These are phyloP conservation scores for Ustilago loliicola DNA, from an alignment of 1,284 basidiomycete genomes.

Conservation along the genomic window DNA sequence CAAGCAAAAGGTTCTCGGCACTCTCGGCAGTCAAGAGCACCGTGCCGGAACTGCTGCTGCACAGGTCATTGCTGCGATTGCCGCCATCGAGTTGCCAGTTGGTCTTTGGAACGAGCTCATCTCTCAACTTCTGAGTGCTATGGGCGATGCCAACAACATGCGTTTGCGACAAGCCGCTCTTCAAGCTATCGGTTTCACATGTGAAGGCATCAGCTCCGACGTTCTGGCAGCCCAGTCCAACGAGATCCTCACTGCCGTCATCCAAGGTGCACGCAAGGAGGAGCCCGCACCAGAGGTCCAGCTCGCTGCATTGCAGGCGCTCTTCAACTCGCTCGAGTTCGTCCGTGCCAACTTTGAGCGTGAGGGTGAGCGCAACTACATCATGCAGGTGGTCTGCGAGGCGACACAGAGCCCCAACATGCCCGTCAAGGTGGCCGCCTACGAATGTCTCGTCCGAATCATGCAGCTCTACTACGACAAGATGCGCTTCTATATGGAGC, in stretches of 20 bases:
- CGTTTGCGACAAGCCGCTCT: constrained; percentile 89
- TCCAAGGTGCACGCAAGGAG: constrained; percentile 96
- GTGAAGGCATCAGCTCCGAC: constrained; percentile 84
- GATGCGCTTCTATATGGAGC: constrained; percentile 99
- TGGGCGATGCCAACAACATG: constrained; percentile 82
- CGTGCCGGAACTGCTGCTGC: constrained; percentile 89
- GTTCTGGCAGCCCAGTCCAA: constrained; percentile 90
- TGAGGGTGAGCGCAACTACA: constrained; percentile 94
- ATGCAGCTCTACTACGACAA: constrained; percentile 99
- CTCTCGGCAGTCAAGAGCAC: constrained; percentile 80
- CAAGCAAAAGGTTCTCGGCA: constrained; percentile 87
- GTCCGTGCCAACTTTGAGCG: constrained; percentile 94
- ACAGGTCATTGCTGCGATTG: constrained; percentile 93
- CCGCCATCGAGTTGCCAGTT: constrained; percentile 88
- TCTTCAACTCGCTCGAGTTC: constrained; percentile 97
- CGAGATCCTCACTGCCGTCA: constrained; percentile 97
- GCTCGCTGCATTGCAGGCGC: constrained; percentile 90
- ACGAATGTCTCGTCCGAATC: constrained; percentile 94
- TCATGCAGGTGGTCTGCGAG: constrained; percentile 99
- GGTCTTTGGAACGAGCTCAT: constrained; percentile 92
- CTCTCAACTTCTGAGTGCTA: constrained; percentile 86
- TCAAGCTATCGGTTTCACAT: constrained; percentile 96
- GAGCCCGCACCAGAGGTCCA: constrained; percentile 90
- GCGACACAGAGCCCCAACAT: constrained; percentile 94
- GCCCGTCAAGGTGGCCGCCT: constrained; percentile 73